These are phyloP conservation scores for Globisporangium middletonii DNA, from an alignment of 352 stramenopile species.

Conservation along the genomic window DNA sequence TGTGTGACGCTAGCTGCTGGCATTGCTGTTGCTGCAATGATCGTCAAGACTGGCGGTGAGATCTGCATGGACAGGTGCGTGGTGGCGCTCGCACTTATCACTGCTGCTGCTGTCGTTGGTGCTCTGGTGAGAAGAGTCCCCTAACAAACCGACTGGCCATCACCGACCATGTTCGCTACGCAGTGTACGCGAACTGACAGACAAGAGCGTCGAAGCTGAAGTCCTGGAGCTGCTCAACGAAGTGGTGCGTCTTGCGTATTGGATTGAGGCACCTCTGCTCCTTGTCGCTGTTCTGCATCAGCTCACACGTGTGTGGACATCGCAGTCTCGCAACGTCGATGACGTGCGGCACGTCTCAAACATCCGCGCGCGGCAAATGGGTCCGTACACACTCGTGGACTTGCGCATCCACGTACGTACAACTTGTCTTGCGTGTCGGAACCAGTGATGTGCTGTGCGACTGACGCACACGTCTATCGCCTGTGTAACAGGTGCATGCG, in stretches of 20 bases:
- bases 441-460: too few species aligned
- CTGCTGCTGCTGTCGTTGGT: not conserved
- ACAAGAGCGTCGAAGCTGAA: constrained; percentile 80
- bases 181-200: constrained; percentile 78
- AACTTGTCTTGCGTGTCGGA: not conserved
- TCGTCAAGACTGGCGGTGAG: constrained; percentile 81
- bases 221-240: constrained; percentile 68
- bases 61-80: constrained; percentile 74
- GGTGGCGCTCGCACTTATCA: not conserved
- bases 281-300: not conserved
- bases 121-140: not conserved
- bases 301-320: not conserved
- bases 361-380: constrained; percentile 81
- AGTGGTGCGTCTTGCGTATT: constrained; percentile 35
- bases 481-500: constrained; percentile 39
- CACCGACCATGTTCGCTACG: not conserved
- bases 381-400: constrained; percentile 82
- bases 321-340: constrained; percentile 67
- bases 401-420: constrained; percentile 73
- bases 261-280: not conserved
- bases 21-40: constrained; percentile 84
- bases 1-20: constrained; percentile 40
- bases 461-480: not conserved
- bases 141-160: not conserved
- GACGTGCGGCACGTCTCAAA: constrained; percentile 76